phyloP scores from a whole-genome alignment of 225 moss, liverwort and hornwort genomes.

The Polytrichum commune region DNA sequence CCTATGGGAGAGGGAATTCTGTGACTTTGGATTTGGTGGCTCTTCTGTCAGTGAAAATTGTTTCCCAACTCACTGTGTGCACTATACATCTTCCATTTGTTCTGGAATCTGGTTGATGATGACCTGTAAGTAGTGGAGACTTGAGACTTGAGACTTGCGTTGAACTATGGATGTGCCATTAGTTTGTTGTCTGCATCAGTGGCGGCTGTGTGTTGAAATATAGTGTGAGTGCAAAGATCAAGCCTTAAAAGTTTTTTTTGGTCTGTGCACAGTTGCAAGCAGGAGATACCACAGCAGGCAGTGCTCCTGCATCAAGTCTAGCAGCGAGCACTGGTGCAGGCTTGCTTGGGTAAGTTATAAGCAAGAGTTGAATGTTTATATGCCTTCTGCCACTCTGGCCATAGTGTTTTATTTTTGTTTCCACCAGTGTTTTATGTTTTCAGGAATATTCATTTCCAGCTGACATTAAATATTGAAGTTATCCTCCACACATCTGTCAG shows the following conservation, averaged over 20 bases:
- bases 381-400: too few relatives aligned
- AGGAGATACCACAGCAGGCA: constrained; percentile 44
- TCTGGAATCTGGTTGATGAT: too few relatives aligned
- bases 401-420: too few relatives aligned
- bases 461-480: too few relatives aligned
- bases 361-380: too few relatives aligned
- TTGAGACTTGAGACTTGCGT: too few relatives aligned
- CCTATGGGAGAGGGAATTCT: too few relatives aligned
- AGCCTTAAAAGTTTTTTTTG: not conserved
- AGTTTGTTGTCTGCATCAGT: not conserved
- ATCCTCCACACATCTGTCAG: not conserved
- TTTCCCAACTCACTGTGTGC: not conserved
- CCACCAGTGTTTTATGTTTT: too few relatives aligned
- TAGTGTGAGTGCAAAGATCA: not conserved
- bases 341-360: constrained; percentile 58
- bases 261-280: constrained; percentile 44
- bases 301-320: constrained; percentile 34
- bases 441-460: too few relatives aligned
- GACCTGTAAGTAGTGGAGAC: too few relatives aligned
- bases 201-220: not conserved
- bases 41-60: not conserved
- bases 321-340: constrained; percentile 57
- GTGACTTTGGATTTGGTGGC: not conserved
- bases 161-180: not conserved
- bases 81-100: too few relatives aligned